Base-by-base conservation (phyloP, 257 asterid genomes). In the Gardenia jasminoides region DNA sequence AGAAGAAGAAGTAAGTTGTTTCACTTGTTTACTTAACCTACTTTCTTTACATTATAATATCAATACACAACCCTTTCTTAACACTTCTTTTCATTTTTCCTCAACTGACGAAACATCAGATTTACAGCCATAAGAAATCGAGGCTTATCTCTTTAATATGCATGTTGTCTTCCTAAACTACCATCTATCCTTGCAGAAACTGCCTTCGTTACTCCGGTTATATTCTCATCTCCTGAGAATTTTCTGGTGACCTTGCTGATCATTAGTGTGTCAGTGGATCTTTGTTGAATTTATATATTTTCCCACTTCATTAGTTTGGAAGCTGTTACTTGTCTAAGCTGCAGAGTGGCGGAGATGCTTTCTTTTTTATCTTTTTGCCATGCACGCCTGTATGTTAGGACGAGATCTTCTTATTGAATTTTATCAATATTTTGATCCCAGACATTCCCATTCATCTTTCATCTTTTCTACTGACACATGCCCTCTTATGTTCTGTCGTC, bases 1-100 rank as follows among this genome's bases (percentile, higher is more conserved):
- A 94, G 87, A 94, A 94, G 90, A 94, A 92, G 88, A 92, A 94
- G 99, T 92, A 81, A 84, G 94, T 80, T 30, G 31, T 70, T 65
- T 72, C 64, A 7, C 61, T 54, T 50, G 28, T 28, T 28, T 77
- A 24, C 77, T 4, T 19, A 48, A 71, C 75, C 5, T 58, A 80
- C 68, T 65, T 83, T 54, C 50, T 59, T 75, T 4, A 10, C 52
- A 6, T 26, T 17, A 39, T 44, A 56, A 15, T 44, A 24, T 39
- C 39, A 9, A 0, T 50, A 26, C 15, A 50, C 12, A n/a, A 48
- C 46, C 13, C 46, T 1, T 69, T 22, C 0, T 28, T 58, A 58
- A 58, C 65, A 22, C 7, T 58, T 22, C 3, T 8, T 58, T 1
- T 56, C 12, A 33, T n/a, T n/a, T 52, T 30, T 64, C 46, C 36